These are phyloP conservation scores for Solanum peruvianum DNA, from an alignment of 257 asterid species.

Conservation along the genomic window DNA sequence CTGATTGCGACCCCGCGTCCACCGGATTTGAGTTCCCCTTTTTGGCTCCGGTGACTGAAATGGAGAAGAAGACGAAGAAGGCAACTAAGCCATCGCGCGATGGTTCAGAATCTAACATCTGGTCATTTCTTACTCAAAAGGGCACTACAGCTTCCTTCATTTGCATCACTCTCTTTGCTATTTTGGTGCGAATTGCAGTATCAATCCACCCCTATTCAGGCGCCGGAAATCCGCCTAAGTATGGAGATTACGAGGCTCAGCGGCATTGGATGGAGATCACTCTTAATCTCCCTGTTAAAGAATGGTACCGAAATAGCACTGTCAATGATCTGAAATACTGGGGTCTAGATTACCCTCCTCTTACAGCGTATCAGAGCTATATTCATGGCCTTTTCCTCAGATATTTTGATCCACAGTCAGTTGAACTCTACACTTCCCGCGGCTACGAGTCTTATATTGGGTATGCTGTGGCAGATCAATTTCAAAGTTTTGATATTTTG, in stretches of 20 bases:
- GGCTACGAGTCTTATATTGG: conserved; percentile 89
- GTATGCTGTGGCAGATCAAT: conserved; percentile 20
- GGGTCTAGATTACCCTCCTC: conserved; percentile 97
- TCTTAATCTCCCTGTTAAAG: conserved; percentile 55
- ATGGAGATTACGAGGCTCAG: conserved; percentile 96
- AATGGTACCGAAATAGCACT: conserved; percentile 78
- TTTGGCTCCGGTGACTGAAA: not conserved
- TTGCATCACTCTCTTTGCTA: conserved; percentile 66
- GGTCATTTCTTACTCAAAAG: conserved; percentile 32
- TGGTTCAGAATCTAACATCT: conserved; percentile 12
- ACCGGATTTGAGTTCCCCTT: not conserved
- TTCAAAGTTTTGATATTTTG: conserved; percentile 2
- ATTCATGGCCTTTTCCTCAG: conserved; percentile 53
- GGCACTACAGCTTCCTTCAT: conserved; percentile 43
- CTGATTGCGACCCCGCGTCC: not conserved
- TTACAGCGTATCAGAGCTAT: conserved; percentile 89
- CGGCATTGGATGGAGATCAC: conserved; percentile 99
- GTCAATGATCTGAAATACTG: conserved; percentile 68
- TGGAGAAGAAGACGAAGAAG: conserved; percentile 20
- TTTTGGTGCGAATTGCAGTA: conserved; percentile 61
- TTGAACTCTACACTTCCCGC: conserved; percentile 45
- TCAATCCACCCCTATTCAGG: conserved; percentile 90
- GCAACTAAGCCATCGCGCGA: conserved; percentile 2
- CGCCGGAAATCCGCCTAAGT: conserved; percentile 70
- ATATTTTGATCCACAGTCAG: conserved; percentile 64